These are phyloP conservation scores for Pilaira anomala DNA, from an alignment of 192 early-diverging fungal species.

Conservation along the genomic window DNA sequence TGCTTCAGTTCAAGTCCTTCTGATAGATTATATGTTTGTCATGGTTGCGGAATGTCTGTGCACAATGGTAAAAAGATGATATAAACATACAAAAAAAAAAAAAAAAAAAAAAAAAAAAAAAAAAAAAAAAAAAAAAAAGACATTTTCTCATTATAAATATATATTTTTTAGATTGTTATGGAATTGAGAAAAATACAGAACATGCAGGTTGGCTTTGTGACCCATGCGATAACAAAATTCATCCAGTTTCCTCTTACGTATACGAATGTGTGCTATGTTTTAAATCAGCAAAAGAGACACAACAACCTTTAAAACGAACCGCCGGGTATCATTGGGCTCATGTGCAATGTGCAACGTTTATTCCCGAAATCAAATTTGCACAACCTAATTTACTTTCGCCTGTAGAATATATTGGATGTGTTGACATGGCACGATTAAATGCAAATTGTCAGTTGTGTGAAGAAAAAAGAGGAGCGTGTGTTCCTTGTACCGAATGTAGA, in stretches of 20 bases:
- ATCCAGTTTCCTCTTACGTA: constrained; percentile 58
- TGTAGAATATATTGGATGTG: constrained; percentile 46
- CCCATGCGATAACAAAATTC: constrained; percentile 57
- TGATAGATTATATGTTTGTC: constrained; percentile 40
- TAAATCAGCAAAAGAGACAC: constrained; percentile 29
- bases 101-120: neutral
- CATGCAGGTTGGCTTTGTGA: constrained; percentile 48
- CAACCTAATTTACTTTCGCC: constrained; percentile 36
- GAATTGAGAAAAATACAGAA: constrained; percentile 17
- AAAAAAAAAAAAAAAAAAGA: neutral
- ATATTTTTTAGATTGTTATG: constrained; percentile 46
- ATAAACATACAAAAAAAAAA: neutral
- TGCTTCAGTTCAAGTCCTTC: constrained; percentile 29
- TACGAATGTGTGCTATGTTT: constrained; percentile 66
- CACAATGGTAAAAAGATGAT: constrained; percentile 44
- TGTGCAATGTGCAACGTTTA: constrained; percentile 60
- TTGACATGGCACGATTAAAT: constrained; percentile 21
- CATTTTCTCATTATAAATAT: neutral
- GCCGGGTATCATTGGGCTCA: constrained; percentile 79
- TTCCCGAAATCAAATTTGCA: constrained; percentile 53
- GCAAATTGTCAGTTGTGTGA: constrained; percentile 20
- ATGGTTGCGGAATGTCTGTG: constrained; percentile 44
- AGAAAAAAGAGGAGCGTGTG: constrained; percentile 33
- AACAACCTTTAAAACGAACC: constrained; percentile 62
- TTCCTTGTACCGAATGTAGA: constrained; percentile 42